Evolutionary conservation across 176 grass and related monocot genomes (phyloP), one percentile per base, ranked within the genome.

Genomic region (Thinopyrum elongatum): DNA sequence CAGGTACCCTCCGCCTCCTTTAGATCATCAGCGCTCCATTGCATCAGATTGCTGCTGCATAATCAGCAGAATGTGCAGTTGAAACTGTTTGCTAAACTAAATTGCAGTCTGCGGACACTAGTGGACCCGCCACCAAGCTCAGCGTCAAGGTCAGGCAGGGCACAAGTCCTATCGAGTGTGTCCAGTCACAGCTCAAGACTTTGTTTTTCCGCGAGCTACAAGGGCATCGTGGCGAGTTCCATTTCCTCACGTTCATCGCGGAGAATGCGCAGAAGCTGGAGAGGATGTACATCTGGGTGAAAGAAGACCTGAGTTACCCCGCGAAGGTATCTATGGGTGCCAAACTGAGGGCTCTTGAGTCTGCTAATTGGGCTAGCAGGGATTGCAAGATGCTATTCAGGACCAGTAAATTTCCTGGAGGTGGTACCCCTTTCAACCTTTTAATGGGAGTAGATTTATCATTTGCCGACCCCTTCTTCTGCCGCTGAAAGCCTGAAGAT

Each of bases 201-300:
- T 16, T 80, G 26, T 9, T 81, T 41, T 81, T 81, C 38, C 26
- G 10, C 0, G 38, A 28, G 23, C 36, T 80, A 12, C 78, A 66
- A 21, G 60, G 78, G 38, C 15, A 13, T 42, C 22, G 3, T 26
- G 44, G 63, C 3, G 61, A 80, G 78, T 30, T 66, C 22, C 17
- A 19, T 17, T 81, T 81, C 62, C 25, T 31, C 15, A 47, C 5
- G 2, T 81, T 81, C 61, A 47, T 81, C 1, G 17, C 62, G 0
- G 38, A 66, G 39, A 66, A 63, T 65, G 78, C 38, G 10, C 78
- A 47, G 25, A 39, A 66, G 61, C 39, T 80, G 26, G 78, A 80
- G 38, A 19, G 3, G 26, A 80, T 80, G 78, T 51, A 19, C 26
- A 51, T 75, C 44, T 27, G 17, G 44, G 23, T 75, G 44, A 51